These are phyloP conservation scores for Typha latifolia DNA, from an alignment of 176 grass and related monocot species.

Conservation along the genomic window DNA sequence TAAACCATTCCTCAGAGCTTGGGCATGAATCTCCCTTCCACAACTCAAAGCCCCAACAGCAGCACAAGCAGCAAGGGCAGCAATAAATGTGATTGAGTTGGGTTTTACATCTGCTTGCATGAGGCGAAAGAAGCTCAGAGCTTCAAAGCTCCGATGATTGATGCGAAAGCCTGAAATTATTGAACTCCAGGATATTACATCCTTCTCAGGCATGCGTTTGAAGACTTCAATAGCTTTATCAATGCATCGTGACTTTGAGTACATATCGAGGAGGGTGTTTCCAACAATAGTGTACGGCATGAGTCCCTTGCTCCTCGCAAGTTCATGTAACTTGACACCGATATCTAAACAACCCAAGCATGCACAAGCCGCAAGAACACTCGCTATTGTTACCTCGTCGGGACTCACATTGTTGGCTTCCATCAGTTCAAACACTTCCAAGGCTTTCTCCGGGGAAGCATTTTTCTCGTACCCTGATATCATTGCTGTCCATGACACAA, in stretches of 20 bases:
- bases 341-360: constrained; percentile 50
- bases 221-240: constrained; percentile 83
- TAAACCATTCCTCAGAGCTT: constrained; percentile 52
- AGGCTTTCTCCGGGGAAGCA: constrained; percentile 53
- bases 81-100: constrained; percentile 71
- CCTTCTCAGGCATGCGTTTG: constrained; percentile 64
- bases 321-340: constrained; percentile 64
- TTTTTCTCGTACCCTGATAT: constrained; percentile 95
- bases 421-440: constrained; percentile 75
- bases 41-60: constrained; percentile 51
- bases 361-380: constrained; percentile 70
- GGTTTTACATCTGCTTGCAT: constrained; percentile 72
- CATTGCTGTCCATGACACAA: constrained; percentile 89
- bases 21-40: constrained; percentile 89
- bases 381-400: constrained; percentile 60
- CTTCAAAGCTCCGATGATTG: constrained; percentile 69
- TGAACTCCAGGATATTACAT: constrained; percentile 76
- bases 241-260: constrained; percentile 66
- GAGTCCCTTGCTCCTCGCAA: constrained; percentile 46
- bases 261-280: constrained; percentile 74
- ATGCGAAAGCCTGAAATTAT: constrained; percentile 75
- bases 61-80: constrained; percentile 67
- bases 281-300: constrained; percentile 38
- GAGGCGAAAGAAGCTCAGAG: constrained; percentile 68
- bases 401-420: constrained; percentile 48